A percentile compares a stretch with the other conserved stretches of the same genome.
Conservation (phyloP, 257 asterid genomes). For the Henckelia pumila region DNA sequence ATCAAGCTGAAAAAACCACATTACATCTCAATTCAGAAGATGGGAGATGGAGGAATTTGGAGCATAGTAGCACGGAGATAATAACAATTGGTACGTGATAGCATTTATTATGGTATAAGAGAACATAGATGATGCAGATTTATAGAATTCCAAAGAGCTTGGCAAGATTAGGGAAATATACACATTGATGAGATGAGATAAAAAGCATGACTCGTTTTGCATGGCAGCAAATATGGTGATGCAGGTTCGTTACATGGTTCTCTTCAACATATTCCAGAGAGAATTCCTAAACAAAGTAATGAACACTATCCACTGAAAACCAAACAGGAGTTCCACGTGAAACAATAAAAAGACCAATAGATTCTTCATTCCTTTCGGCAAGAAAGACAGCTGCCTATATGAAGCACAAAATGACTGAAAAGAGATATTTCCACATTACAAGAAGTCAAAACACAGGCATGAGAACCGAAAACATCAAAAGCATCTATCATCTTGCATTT, state of each 20-base stretch:
- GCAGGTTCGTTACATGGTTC: background rate
- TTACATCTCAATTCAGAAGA: conserved; percentile 20
- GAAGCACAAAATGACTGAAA: conserved; percentile 1
- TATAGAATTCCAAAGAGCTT: conserved; percentile 8
- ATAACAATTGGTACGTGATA: background rate
- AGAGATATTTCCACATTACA: conserved; percentile 19
- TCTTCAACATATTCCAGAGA: background rate
- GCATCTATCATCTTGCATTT: conserved; percentile 21
- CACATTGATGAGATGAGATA: conserved; percentile 12
- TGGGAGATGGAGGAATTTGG: conserved; percentile 14
- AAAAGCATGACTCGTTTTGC: conserved; percentile 3
- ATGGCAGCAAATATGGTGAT: background rate
- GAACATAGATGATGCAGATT: conserved; percentile 9
- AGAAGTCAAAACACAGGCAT: conserved; percentile 7
- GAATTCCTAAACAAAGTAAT: conserved; percentile 12
- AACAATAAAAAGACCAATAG: conserved; percentile 10
- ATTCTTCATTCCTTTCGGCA: background rate
- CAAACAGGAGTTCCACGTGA: conserved; percentile 16
- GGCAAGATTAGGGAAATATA: conserved; percentile 8
- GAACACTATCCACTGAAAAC: conserved; percentile 8
- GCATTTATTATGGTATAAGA: background rate
- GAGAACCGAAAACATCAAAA: conserved; percentile 12
- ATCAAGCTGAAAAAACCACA: conserved; percentile 59
- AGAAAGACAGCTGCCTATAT: background rate
- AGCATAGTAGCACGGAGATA: conserved; percentile 6